Percentiles rank a stretch among this genome's conserved stretches.
Conservation (phyloP, 371 early-diverging fungal genomes). For the Rozella allomycis region DNA sequence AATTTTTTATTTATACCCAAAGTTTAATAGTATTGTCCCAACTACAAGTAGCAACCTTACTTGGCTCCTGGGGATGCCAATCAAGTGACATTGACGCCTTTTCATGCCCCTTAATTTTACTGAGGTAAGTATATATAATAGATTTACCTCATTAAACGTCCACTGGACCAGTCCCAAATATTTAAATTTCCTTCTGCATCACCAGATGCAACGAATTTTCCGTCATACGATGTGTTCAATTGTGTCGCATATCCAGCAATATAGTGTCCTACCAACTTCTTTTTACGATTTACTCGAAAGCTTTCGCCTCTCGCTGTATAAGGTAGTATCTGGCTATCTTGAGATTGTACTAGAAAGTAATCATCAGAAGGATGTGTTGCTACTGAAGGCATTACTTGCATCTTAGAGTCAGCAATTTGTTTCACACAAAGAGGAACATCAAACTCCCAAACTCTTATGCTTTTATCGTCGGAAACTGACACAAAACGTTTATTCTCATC, state of each 20-base stretch:
- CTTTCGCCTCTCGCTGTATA: constrained; percentile 57
- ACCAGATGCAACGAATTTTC: constrained; percentile 63
- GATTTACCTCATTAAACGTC: background rate
- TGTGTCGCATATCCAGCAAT: constrained; percentile 90
- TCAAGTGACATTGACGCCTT: constrained; percentile 64
- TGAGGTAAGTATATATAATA: constrained; percentile 4
- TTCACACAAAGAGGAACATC: constrained; percentile 92
- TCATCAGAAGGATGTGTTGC: constrained; percentile 63
- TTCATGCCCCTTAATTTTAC: constrained; percentile 71
- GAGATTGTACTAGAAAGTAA: constrained; percentile 36
- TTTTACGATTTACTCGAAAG: constrained; percentile 69
- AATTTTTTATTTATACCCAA: constrained; percentile 63
- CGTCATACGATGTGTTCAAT: constrained; percentile 77
- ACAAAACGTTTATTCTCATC: constrained; percentile 83
- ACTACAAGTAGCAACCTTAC: constrained; percentile 74
- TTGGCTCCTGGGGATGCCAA: constrained; percentile 89
- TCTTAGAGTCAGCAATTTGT: constrained; percentile 81
- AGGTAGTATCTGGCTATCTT: constrained; percentile 79
- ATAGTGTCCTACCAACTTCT: constrained; percentile 73
- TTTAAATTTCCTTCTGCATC: constrained; percentile 78
- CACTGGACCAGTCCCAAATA: constrained; percentile 44
- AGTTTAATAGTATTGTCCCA: constrained; percentile 92
- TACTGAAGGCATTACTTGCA: constrained; percentile 87
- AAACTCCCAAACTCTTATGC: constrained; percentile 87
- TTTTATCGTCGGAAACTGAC: constrained; percentile 87